Base-by-base conservation (phyloP, 1,284 basidiomycete genomes). In the Ceratobasidium papillatum region DNA sequence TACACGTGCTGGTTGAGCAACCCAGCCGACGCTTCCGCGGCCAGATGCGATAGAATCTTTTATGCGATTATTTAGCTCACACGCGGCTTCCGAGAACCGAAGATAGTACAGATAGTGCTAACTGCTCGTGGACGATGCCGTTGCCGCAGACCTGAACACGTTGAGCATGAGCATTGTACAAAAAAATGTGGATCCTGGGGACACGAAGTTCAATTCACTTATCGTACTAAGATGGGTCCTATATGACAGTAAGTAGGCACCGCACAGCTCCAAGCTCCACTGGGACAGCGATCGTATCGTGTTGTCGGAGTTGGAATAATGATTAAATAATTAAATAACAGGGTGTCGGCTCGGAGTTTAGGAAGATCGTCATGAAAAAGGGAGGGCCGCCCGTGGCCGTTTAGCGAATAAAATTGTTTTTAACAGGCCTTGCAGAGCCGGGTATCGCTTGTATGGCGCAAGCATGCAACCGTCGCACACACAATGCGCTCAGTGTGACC, bases 111-210 rank as follows among this genome's bases (percentile, higher is more conserved):
- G 49, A 38, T 51, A 36, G 41, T 12, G 52, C 54, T 69, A 69
- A 58, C 66, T 58, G 36, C 27, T 69, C 66, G 9, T 58, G 66
- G 66, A 47, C 25, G 34, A 36, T 19, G 3, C 66, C 66, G 66
- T 2, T 27, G 27, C 30, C 51, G 11, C n/a, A 49, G n/a, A 49
- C 47, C 45, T n/a, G 45, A 47, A 4, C 45, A 27, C 51, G 51
- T 52, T 52, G 22, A 27, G 3, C 27, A n/a, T n/a, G n/a, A n/a
- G 22, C 8, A 11, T 3, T 27, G 19, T 52, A 52, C 19, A 30
- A 52, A 30, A n/a, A 49, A 5, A 47, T 19, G 19, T 47, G 9
- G 25, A 22, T 27, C 27, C 41, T 47, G 8, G 9, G 45, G 4
- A 17, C 7, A 47, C 51, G 27, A 27, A 22, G 25, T 17, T 52